Evolutionary conservation across 2,329 filamentous ascomycete species (phyloP).

Genomic region (Chaetomiaceae sp.): DNA sequence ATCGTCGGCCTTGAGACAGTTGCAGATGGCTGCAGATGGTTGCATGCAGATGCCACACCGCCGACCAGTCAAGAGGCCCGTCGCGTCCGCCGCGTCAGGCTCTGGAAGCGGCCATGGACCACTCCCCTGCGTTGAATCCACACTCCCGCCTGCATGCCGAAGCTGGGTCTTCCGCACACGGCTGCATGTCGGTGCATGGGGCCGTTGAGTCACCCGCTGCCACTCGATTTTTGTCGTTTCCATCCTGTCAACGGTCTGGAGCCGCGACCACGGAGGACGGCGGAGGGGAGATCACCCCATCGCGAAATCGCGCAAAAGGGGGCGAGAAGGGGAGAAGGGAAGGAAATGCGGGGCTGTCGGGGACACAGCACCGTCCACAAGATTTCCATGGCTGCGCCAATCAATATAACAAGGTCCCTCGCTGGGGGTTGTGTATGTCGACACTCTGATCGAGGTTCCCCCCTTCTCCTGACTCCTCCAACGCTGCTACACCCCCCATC

Average conservation of each 20-base stretch:
- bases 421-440: constrained; percentile 11
- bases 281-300: background rate
- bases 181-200: constrained; percentile 14
- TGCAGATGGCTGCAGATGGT: constrained; percentile 24
- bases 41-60: constrained; percentile 18
- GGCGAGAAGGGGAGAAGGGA: constrained; percentile 11
- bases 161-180: constrained; percentile 16
- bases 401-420: constrained; percentile 17
- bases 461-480: constrained; percentile 14
- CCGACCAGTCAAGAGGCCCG: constrained; percentile 25
- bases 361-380: background rate
- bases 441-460: constrained; percentile 12
- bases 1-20: constrained; percentile 22
- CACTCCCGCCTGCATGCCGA: constrained; percentile 18
- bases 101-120: constrained; percentile 19
- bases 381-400: background rate
- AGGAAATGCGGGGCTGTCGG: constrained; percentile 2
- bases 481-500: too few relatives aligned
- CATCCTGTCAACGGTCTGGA: constrained; percentile 20
- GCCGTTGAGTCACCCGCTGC: constrained; percentile 31
- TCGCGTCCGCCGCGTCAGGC: constrained; percentile 24
- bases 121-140: constrained; percentile 4
- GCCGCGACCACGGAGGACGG: constrained; percentile 20
- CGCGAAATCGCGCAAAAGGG: constrained; percentile 19
- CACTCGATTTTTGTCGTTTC: constrained; percentile 27